Base-by-base conservation (phyloP, 345 rosid species). In the Hibiscus trionum region DNA sequence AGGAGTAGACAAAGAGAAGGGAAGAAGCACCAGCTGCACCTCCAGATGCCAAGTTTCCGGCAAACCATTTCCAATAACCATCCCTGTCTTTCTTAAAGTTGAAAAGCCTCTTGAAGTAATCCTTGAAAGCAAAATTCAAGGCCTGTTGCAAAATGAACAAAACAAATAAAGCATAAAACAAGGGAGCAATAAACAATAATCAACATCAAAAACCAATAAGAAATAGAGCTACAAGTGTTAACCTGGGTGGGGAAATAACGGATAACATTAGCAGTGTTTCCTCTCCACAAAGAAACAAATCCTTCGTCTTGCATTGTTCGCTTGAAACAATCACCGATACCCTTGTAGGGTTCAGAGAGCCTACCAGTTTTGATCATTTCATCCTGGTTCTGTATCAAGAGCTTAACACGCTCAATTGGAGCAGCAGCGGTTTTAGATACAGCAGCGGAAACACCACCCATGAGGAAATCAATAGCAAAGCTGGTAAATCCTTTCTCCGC, bases 231-330 rank as follows among this genome's bases (percentile, higher is more conserved):
- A 57, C 7, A 24, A 24, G 6, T 21, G 16, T 12, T 11, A 24
- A 57, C 61, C 61, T 57, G 33, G 4, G 61, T 57, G 33, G 61
- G 61, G 61, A 57, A 57, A 24, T 57, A 57, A 57, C 61, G 61
- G 4, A 57, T 57, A 11, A 57, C 61, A 26, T 57, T 57, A 9
- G 82, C 82, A 29, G 84, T 78, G 78, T 80, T 83, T 46, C 84
- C 84, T 73, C 86, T 75, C 86, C 86, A 83, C 66, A 83, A 71
- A 24, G 83, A 47, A 26, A 26, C 66, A 7, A 76, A 12, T 15
- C 86, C 86, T 61, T 83, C 86, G 0, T 80, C 86, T 72, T 58
- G 31, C 1, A 80, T 73, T 47, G 86, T 83, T 35, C 86, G 64
- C n/a, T 10, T 24, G 70, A 83, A 82, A 64, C 81, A 82, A 7